Base-by-base conservation (phyloP, 2,329 filamentous ascomycete species). In the Nemania sp. region DNA sequence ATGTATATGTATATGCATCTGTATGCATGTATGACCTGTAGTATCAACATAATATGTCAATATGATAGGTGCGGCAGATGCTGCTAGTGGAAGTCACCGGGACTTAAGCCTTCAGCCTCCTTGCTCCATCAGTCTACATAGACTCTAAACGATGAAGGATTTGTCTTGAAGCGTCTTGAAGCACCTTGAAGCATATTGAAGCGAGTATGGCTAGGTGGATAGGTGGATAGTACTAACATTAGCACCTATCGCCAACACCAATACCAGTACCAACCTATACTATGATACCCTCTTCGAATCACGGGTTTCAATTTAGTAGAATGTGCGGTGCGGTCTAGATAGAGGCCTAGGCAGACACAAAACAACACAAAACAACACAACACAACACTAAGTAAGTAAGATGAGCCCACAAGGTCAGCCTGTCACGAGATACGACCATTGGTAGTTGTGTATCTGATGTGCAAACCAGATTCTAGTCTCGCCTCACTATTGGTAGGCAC, bases 291-390 rank as follows among this genome's bases (percentile, higher is more conserved):
- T 38, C 20, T 43, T 55, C 47, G 35, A 55, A 64, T 43, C 41
- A 67, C 38, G 22, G 24, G 47, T 15, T 13, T 41, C 15, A 47
- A 22, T 11, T 20, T 27, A 29, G 41, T 24, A 64, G 6, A 49
- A 20, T 52, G 55, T 51, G 49, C 54, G 49, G n/a, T n/a, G n/a
- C n/a, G n/a, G n/a, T n/a, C n/a, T n/a, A n/a, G n/a, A n/a, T n/a
- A n/a, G n/a, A n/a, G n/a, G 65, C 60, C 32, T 55, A 60, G 47
- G 54, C 54, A 55, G 35, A 62, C 53, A 18, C 43, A 63, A 15
- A 41, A 51, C 38, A 24, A 18, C 43, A 63, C 20, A 41, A 51
- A 26, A 24, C 41, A n/a, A n/a, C n/a, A n/a, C n/a, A n/a, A 18
- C 43, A 63, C 20, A 41, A 51, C 38, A 24, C 41, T 27, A 29